Evolutionary conservation across 2,329 filamentous ascomycete genomes (phyloP).

Genomic region (Colletotrichum somersetense): DNA sequence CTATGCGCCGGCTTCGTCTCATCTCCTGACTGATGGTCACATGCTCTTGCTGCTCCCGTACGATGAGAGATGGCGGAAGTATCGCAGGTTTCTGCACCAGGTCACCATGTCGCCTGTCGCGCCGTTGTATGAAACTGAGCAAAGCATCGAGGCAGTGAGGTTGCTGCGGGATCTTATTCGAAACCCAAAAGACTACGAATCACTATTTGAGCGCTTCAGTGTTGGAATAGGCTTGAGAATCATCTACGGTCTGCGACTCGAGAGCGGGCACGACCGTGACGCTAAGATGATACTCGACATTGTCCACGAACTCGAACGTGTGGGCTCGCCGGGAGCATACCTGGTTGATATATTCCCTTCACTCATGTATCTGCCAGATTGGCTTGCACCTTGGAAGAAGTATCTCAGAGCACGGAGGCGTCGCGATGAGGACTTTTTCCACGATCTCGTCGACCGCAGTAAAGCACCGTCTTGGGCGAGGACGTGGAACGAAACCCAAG

Average conservation of each 20-base stretch:
- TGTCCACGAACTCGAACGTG: constrained; percentile 51
- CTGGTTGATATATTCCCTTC: constrained; percentile 50
- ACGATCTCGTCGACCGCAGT: constrained; percentile 35
- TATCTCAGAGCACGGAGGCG: constrained; percentile 38
- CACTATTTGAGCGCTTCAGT: constrained; percentile 55
- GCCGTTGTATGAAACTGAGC: constrained; percentile 48
- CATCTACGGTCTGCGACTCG: constrained; percentile 52
- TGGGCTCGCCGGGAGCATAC: constrained; percentile 49
- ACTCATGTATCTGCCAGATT: constrained; percentile 47
- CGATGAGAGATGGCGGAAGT: constrained; percentile 41
- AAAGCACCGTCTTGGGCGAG: constrained; percentile 30
- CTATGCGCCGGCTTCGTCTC: constrained; percentile 51
- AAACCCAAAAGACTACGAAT: constrained; percentile 52
- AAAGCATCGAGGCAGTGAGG: constrained; percentile 48
- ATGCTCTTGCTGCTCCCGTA: constrained; percentile 50
- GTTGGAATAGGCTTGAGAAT: constrained; percentile 56
- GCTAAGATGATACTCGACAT: constrained; percentile 50
- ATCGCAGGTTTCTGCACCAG: constrained; percentile 46
- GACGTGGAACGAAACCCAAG: constrained; percentile 10
- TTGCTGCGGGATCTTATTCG: constrained; percentile 51
- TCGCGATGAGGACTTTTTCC: constrained; percentile 36
- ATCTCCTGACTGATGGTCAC: constrained; percentile 48
- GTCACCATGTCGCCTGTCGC: constrained; percentile 49
- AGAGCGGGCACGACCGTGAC: constrained; percentile 50
- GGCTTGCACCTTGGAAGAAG: constrained; percentile 45